These are phyloP conservation scores for Lactifluus subvellereus DNA, from an alignment of 768 basidiomycete species.

Conservation along the genomic window DNA sequence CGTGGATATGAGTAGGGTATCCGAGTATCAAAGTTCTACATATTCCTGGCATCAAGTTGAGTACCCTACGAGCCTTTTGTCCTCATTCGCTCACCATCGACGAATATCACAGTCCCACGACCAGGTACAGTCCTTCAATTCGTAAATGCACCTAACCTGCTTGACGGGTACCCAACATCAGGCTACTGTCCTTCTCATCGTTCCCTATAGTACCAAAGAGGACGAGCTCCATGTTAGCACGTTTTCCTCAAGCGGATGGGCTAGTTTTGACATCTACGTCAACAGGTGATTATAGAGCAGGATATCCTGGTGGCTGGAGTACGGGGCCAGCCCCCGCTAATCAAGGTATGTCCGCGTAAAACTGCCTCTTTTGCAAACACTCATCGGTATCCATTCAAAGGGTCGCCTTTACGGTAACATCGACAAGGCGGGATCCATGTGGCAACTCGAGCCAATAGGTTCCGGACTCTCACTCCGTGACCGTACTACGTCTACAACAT, in stretches of 20 bases:
- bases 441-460: constrained; percentile 73
- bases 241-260: not conserved
- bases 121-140: constrained; percentile 48
- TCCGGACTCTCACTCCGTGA: constrained; percentile 53
- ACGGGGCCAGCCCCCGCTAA: constrained; percentile 58
- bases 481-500: constrained; percentile 69
- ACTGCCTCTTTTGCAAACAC: not conserved
- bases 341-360: constrained; percentile 51
- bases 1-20: constrained; percentile 7
- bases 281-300: constrained; percentile 68
- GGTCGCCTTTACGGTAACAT: constrained; percentile 69
- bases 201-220: constrained; percentile 64
- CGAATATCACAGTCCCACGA: constrained; percentile 63
- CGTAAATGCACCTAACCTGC: constrained; percentile 14
- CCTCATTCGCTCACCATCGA: constrained; percentile 9
- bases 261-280: constrained; percentile 2
- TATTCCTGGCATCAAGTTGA: constrained; percentile 88
- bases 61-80: constrained; percentile 4
- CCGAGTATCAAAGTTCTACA: constrained; percentile 30
- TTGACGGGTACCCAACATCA: constrained; percentile 31
- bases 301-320: constrained; percentile 70
- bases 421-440: constrained; percentile 59
- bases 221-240: constrained; percentile 54
- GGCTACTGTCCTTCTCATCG: constrained; percentile 72
- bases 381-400: constrained; percentile 33